phyloP scores from a whole-genome alignment of 495 filamentous ascomycete genomes.

The Margaritispora aquatica region DNA sequence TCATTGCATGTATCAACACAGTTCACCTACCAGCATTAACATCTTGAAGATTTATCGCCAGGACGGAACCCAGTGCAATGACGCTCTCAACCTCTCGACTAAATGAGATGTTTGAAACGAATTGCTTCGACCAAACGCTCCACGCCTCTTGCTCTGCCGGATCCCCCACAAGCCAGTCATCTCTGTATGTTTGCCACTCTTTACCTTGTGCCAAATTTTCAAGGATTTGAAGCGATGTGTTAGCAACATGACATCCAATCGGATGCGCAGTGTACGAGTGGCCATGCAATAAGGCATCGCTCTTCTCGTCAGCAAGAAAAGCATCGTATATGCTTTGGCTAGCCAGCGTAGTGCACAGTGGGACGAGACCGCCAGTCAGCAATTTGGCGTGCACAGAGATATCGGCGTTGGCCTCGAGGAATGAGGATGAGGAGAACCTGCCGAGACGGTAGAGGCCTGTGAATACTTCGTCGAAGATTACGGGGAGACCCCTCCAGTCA shows the following conservation, averaged over 20 bases:
- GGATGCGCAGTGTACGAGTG: constrained; percentile 80
- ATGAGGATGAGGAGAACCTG: constrained; percentile 54
- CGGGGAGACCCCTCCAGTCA: constrained; percentile 62
- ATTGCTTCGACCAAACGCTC: constrained; percentile 60
- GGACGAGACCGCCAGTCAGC: constrained; percentile 70
- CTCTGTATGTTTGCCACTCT: constrained; percentile 45
- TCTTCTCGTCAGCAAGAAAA: constrained; percentile 60
- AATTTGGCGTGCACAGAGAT: constrained; percentile 74
- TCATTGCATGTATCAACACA: too few species aligned
- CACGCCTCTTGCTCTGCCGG: constrained; percentile 35
- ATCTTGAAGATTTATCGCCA: constrained; percentile 53
- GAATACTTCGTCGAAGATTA: constrained; percentile 79
- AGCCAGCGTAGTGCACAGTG: constrained; percentile 63
- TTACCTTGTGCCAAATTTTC: constrained; percentile 45
- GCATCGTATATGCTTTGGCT: constrained; percentile 65
- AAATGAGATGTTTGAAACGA: constrained; percentile 50
- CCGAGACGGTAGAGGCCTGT: constrained; percentile 76
- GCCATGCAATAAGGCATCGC: constrained; percentile 67
- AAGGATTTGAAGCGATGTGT: constrained; percentile 52
- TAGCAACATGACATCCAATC: constrained; percentile 66
- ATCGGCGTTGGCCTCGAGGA: constrained; percentile 59
- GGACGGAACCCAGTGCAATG: constrained; percentile 64
- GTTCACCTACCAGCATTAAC: constrained; percentile 21
- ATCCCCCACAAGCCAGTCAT: constrained; percentile 31
- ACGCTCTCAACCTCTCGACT: constrained; percentile 49